Base-by-base conservation (phyloP, 108 stramenopile species). In the Nitzschia sp. region DNA sequence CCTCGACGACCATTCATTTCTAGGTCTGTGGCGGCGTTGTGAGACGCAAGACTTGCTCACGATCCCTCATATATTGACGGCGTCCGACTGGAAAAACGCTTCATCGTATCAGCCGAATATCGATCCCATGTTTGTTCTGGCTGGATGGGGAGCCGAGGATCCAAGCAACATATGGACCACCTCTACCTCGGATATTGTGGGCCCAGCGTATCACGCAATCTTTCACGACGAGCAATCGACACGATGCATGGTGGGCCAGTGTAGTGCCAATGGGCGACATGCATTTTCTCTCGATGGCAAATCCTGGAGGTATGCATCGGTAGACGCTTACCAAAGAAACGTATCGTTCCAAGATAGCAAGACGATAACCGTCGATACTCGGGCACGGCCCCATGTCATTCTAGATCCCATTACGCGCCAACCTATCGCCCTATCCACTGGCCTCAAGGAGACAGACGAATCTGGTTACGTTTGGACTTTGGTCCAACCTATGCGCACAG, bases 101-200 rank as follows among this genome's bases (percentile, higher is more conserved):
- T 58, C 56, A 3, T 51, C 70, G 26, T 71, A 71, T 53, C 29
- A 51, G n/a, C 70, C 70, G 1, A 26, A 49, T 47, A 15, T 53
- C 17, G 49, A 71, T 1, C 70, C 70, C 0, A 19, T 73, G 1
- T 73, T 73, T 48, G 72, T 73, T 0, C 30, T 73, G 45, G 64
- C 29, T 1, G 72, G 72, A 11, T 73, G 64, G 19, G 72, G 72
- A 6, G 72, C 72, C 19, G 72, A 73, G 53, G 72, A 73, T 64
- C 72, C 72, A 13, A 73, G 72, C 56, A 64, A 73, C 55, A 73
- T 73, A 29, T 73, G 72, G 72, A 73, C 55, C 15, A 73, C 72
- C 2, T 1, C 24, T 28, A 65, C 55, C 11, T 25, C 18, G 13
- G 48, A 60, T 21, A 42, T 30, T n/a, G 56, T 45, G 18, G 18